Evolutionary conservation across 2,329 filamentous ascomycete genomes (phyloP), one percentile per base, ranked within the genome.

Genomic region (Claviceps purpurea): DNA sequence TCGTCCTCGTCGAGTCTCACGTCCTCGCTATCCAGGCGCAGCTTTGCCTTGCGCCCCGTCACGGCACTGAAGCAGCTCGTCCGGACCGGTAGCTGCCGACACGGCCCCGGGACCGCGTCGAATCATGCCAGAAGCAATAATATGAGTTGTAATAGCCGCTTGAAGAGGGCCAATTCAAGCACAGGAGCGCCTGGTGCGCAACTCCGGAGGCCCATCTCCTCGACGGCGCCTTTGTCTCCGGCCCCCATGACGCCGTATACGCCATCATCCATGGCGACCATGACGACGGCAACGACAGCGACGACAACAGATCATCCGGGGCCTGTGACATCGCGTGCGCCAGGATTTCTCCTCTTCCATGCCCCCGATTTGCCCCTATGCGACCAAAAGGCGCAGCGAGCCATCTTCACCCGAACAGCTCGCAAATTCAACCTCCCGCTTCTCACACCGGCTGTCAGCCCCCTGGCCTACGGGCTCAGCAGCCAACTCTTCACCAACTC

Each of bases 401-500:
- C 69, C 11, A 71, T 73, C 1, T 68, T 83, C 22, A 65, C 69
- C 39, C 80, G 76, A 58, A 76, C 79, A 4, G 73, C 73, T 55
- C 72, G 68, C 51, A 78, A 73, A 55, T 67, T 64, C 48, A 54
- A 57, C 40, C 64, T 73, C 46, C 72, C 71, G 63, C 68, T 45
- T n/a, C 46, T 79, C 7, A 67, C 72, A 0, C 65, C 72, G 0
- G 66, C 74, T 13, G 64, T 70, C 13, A 68, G 68, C 3, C 67
- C 74, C 2, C 62, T 70, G 2, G 61, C 67, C 0, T 72, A 71
- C 44, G 70, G 72, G 22, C 64, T 79, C 6, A 74, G 73, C 3
- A 66, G 67, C 42, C 72, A 77, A 49, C 68, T 85, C 16, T 69
- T 83, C 47, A 70, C 72, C 51, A 72, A 74, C 52, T 83, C 79